A percentile compares a stretch with the other conserved stretches of the same genome.
These are phyloP conservation scores for Plasmopara halstedii DNA, from an alignment of 352 stramenopile genomes.

Conservation along the genomic window DNA sequence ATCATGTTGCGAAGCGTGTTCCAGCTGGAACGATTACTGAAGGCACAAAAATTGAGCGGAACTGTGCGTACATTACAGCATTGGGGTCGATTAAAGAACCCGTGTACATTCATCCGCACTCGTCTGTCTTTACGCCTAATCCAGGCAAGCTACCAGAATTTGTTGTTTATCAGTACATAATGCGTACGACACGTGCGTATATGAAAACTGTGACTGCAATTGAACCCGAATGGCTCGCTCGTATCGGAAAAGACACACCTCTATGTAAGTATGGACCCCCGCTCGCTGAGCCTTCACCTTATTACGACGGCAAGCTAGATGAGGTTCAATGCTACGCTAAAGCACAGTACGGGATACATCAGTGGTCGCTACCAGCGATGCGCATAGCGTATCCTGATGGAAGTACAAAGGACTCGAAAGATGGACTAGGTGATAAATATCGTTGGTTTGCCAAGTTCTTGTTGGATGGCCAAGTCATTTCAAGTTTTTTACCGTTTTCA, in stretches of 20 bases:
- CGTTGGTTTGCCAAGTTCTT: slow-evolving; percentile 83
- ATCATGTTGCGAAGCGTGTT: slow-evolving; percentile 73
- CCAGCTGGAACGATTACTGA: slow-evolving; percentile 66
- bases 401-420: slow-evolving; percentile 21
- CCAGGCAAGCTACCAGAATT: slow-evolving; percentile 55
- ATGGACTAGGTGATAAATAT: slow-evolving; percentile 41
- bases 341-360: slow-evolving; percentile 61
- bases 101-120: slow-evolving; percentile 83
- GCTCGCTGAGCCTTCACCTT: slow-evolving; percentile 50
- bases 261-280: slow-evolving; percentile 62
- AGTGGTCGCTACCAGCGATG: slow-evolving; percentile 56
- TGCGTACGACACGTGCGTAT: slow-evolving; percentile 79
- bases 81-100: slow-evolving; percentile 50
- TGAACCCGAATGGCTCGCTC: slow-evolving; percentile 94
- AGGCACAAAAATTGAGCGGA: slow-evolving; percentile 76
- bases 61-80: slow-evolving; percentile 68
- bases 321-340: slow-evolving; percentile 75
- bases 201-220: slow-evolving; percentile 98
- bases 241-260: slow-evolving; percentile 64
- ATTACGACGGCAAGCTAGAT: slow-evolving; percentile 48
- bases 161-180: slow-evolving; percentile 75
- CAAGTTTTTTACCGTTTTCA: slow-evolving; percentile 60
- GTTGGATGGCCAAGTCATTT: slow-evolving; percentile 57
- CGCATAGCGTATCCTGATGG: slow-evolving; percentile 45
- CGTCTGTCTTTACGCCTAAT: slow-evolving; percentile 68